Evolutionary conservation across 179 eudicot species (phyloP).

Genomic region (Silene noctiflora): DNA sequence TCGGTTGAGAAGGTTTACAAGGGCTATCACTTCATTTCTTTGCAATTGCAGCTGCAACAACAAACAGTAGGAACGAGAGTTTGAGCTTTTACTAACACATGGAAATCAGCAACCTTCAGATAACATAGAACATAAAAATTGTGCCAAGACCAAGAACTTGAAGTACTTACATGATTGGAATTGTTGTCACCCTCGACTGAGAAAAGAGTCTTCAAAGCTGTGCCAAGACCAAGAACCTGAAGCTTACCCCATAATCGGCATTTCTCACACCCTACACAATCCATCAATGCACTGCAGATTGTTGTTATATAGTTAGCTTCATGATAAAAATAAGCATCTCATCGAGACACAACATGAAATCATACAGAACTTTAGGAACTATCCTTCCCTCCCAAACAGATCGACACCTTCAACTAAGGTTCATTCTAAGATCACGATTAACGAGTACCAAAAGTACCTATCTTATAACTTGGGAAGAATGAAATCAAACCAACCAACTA

Average conservation of each 20-base stretch:
- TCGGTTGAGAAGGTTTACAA: constrained; percentile 70
- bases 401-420: too few relatives aligned
- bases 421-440: too few relatives aligned
- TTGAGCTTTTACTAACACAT: neutral
- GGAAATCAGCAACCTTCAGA: neutral
- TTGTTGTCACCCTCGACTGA: constrained; percentile 48
- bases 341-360: neutral
- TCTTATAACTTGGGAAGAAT: neutral
- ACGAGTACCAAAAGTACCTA: too few relatives aligned
- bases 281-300: constrained; percentile 81
- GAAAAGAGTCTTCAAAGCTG: constrained; percentile 88
- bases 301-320: constrained; percentile 3
- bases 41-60: constrained; percentile 61
- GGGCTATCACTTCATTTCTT: constrained; percentile 89
- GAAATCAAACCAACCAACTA: neutral
- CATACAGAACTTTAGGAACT: neutral
- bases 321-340: neutral
- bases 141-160: too few relatives aligned
- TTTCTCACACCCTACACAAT: constrained; percentile 96
- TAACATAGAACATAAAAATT: neutral
- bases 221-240: constrained; percentile 96
- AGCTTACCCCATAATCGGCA: constrained; percentile 98
- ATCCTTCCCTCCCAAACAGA: too few relatives aligned
- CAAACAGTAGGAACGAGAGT: neutral
- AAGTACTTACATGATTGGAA: constrained; percentile 21